Evolutionary conservation across 805 yeast genomes (phyloP).

Genomic region (Suhomyces canberraensis): DNA sequence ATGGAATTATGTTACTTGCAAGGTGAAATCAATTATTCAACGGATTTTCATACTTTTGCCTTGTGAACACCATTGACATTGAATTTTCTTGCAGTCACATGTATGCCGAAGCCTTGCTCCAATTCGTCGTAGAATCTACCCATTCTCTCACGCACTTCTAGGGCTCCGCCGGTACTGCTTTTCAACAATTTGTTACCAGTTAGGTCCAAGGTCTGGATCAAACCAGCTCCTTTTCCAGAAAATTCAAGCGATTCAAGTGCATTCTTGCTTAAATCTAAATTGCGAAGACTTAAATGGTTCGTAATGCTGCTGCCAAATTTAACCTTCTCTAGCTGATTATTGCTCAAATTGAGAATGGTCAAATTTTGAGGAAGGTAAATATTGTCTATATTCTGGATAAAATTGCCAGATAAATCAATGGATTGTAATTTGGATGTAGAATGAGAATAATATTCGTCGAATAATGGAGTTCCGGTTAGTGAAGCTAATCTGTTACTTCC

Average conservation of each 20-base stretch:
- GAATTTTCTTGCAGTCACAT: constrained; percentile 18
- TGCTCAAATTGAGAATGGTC: constrained; percentile 5
- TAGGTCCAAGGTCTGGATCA: constrained; percentile 17
- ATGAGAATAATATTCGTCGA: constrained; percentile 3
- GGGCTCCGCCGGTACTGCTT: constrained; percentile 6
- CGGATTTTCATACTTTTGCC: too few relatives aligned
- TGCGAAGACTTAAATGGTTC: constrained; percentile 9
- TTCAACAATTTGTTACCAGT: constrained; percentile 17
- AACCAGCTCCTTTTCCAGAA: constrained; percentile 1
- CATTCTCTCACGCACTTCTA: constrained; percentile 9
- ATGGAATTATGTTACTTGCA: too few relatives aligned
- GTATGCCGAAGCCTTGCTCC: constrained; percentile 19
- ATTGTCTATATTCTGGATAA: constrained; percentile 6
- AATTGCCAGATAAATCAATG: constrained; percentile 1
- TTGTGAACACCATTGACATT: constrained; percentile 19
- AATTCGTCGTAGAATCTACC: constrained; percentile 22
- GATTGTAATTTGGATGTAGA: constrained; percentile 2
- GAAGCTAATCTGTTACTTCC: constrained; percentile 17
- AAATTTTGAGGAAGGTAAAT: constrained; percentile 8
- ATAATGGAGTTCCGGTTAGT: constrained; percentile 1
- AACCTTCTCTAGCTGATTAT: constrained; percentile 12
- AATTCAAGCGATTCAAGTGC: constrained; percentile 3
- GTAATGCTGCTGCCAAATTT: constrained; percentile 9
- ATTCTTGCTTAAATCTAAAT: constrained; percentile 13
- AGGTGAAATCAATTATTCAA: too few relatives aligned